Conservation (phyloP, 352 stramenopile species). For the Globisporangium cederbergense region DNA sequence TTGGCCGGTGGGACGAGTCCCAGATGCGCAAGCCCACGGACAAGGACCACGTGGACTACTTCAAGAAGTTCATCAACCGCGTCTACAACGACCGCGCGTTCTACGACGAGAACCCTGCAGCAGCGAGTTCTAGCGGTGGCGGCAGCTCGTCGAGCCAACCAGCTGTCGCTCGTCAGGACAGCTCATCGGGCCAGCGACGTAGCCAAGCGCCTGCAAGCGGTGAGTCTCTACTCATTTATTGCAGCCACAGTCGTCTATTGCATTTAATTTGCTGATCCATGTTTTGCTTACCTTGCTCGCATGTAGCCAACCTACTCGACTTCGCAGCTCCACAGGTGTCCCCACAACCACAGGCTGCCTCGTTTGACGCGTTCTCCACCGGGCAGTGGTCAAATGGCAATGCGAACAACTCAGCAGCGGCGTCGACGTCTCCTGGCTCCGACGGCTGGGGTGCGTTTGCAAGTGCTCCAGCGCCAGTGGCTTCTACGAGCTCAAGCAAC, state of each 20-base stretch:
- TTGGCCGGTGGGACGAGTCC: constrained; percentile 37
- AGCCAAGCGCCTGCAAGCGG: constrained; percentile 6
- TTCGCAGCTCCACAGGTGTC: constrained; percentile 33
- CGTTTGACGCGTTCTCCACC: constrained; percentile 44
- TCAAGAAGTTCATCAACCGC: constrained; percentile 83
- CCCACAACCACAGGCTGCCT: constrained; percentile 17
- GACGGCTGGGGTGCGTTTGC: constrained; percentile 30
- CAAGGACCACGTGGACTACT: constrained; percentile 78
- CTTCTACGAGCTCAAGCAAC: constrained; percentile 22
- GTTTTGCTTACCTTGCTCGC: not conserved
- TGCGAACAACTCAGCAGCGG: constrained; percentile 13
- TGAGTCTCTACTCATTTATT: not conserved
- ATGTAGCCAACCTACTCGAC: constrained; percentile 51
- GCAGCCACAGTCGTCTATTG: not conserved
- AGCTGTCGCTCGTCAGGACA: constrained; percentile 4
- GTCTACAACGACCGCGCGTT: constrained; percentile 83
- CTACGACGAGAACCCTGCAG: constrained; percentile 46
- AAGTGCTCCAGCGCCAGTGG: constrained; percentile 22
- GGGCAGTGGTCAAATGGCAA: constrained; percentile 10
- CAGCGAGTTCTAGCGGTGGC: not conserved
- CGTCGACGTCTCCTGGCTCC: constrained; percentile 12
- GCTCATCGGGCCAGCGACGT: constrained; percentile 12
- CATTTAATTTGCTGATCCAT: not conserved
- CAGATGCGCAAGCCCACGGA: constrained; percentile 69
- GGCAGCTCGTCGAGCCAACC: not conserved